Base-by-base conservation (phyloP, 2,329 filamentous ascomycete species). In the Thelonectria rubi region DNA sequence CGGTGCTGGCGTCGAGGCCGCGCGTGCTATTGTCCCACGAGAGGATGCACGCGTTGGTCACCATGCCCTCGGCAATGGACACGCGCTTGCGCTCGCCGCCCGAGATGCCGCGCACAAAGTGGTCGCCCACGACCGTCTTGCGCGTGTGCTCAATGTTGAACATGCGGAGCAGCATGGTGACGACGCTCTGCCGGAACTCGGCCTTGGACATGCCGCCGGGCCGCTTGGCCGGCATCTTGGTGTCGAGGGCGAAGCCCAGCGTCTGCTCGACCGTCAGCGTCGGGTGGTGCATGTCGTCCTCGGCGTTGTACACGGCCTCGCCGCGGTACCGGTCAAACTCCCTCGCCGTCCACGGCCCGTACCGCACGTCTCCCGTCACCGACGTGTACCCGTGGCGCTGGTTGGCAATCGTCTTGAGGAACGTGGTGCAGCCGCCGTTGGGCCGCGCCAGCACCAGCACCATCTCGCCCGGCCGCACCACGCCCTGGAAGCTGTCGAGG, bases 131-230 rank as follows among this genome's bases (percentile, higher is more conserved):
- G 30, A 94, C 87, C 0, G 94, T 97, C 73, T 93, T 86, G 53
- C 87, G 85, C 0, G 93, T 96, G 76, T 97, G 93, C 75, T 94
- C 91, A 55, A 97, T 97, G 73, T 94, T 95, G 82, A 97, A 96
- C 91, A 96, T 95, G 72, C 92, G 92, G 53, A 97, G 81, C 61
- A 97, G 82, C 71, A 90, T 86, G 17, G 87, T 84, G 63, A 94
- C 83, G 59, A 96, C 88, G 68, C 88, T 87, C 51, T 91, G 83
- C 79, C 94, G 94, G 80, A 94, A 94, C 15, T 91, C 88, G 6
- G 78, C 75, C 74, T 91, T 91, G 40, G 86, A 88, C 68, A 95
- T 84, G 20, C 91, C 92, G 4, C 84, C 86, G 0, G 92, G 91
- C 48, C 92, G 84, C 76, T 94, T 93, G 15, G 90, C 89, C 6